phyloP scores from a whole-genome alignment of 805 yeast species.

The Cyberlindnera nakhonratchasimensis region DNA sequence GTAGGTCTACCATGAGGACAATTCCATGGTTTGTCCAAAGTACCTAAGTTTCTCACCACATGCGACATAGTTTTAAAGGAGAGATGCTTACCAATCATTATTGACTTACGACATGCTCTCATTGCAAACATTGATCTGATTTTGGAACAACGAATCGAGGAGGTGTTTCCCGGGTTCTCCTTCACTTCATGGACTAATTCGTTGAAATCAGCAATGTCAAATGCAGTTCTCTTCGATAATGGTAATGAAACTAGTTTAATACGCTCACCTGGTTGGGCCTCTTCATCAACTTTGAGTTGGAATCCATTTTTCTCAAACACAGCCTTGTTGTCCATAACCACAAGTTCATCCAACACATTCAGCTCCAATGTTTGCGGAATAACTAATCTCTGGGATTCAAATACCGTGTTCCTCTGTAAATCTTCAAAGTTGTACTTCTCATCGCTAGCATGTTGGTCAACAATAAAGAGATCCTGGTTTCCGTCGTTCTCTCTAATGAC shows the following conservation, averaged over 20 bases:
- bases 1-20: constrained; percentile 98
- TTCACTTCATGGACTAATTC: constrained; percentile 71
- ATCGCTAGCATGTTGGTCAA: constrained; percentile 98
- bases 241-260: constrained; percentile 65
- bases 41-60: constrained; percentile 66
- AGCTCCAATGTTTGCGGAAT: constrained; percentile 54
- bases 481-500: constrained; percentile 54
- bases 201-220: constrained; percentile 62
- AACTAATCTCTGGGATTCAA: constrained; percentile 71
- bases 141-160: constrained; percentile 63
- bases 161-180: constrained; percentile 44
- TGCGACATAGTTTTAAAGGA: constrained; percentile 54
- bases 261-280: constrained; percentile 51
- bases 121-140: constrained; percentile 83
- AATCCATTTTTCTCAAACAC: constrained; percentile 78
- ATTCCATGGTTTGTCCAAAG: constrained; percentile 87
- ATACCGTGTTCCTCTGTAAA: constrained; percentile 49
- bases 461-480: constrained; percentile 66
- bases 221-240: constrained; percentile 61
- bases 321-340: constrained; percentile 55
- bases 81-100: constrained; percentile 87
- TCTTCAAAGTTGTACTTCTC: constrained; percentile 89
- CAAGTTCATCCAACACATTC: constrained; percentile 73
- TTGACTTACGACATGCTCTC: constrained; percentile 92
- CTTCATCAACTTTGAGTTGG: constrained; percentile 47